phyloP scores from a whole-genome alignment of 2,329 filamentous ascomycete species.

The Beauveria rudraprayagi region DNA sequence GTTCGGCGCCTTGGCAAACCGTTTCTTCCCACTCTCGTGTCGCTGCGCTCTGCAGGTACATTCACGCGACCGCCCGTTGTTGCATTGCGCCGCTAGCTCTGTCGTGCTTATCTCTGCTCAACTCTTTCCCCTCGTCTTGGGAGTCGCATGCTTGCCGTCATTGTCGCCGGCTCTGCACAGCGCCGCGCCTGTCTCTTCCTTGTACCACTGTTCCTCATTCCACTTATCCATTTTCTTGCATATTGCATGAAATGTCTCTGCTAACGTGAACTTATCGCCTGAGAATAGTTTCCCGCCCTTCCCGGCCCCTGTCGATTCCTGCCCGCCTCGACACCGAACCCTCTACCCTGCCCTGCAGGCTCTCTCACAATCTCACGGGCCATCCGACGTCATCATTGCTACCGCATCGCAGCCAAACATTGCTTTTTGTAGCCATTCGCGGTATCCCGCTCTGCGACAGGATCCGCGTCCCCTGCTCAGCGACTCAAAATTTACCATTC shows the following conservation, averaged over 20 bases:
- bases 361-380: constrained; percentile 1
- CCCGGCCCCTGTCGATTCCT: constrained; percentile 8
- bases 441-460: constrained; percentile 2
- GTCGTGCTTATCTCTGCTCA: background rate
- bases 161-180: background rate
- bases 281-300: constrained; percentile 8
- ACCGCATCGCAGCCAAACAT: background rate
- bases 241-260: constrained; percentile 7
- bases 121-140: background rate
- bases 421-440: constrained; percentile 2
- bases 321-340: constrained; percentile 7
- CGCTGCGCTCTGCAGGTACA: constrained; percentile 10
- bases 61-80: background rate
- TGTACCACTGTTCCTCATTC: background rate
- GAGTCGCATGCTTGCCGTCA: background rate
- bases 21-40: background rate
- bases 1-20: constrained; percentile 10
- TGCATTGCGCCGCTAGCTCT: constrained; percentile 10
- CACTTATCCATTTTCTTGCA: constrained; percentile 1
- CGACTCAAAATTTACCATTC: constrained; percentile 5
- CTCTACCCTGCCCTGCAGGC: constrained; percentile 6
- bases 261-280: constrained; percentile 3
- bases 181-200: background rate
- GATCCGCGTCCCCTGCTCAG: background rate
- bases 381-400: constrained; percentile 10